These are phyloP conservation scores for Luffa aegyptiaca DNA, from an alignment of 306 rosid genomes.

Conservation along the genomic window DNA sequence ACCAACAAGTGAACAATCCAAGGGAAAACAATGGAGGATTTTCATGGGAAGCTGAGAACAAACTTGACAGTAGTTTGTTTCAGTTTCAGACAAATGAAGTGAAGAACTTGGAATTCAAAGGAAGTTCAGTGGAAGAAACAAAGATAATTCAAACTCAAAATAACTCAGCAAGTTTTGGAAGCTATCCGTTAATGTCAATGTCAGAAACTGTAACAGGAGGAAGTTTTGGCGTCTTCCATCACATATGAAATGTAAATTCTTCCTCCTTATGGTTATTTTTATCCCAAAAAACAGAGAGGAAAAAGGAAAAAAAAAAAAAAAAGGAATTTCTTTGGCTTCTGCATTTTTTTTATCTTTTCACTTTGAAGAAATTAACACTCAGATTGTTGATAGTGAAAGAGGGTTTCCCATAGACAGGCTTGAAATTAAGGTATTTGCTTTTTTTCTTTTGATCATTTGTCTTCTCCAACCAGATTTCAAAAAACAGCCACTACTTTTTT, in stretches of 20 bases:
- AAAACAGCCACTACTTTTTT: background rate
- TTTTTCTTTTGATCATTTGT: background rate
- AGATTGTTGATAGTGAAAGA: slow-evolving; percentile 5
- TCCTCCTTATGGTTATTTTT: background rate
- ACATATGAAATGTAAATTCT: slow-evolving; percentile 7
- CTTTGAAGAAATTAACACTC: background rate
- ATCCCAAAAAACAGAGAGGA: background rate
- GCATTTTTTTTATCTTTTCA: background rate
- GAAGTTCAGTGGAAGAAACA: slow-evolving; percentile 45
- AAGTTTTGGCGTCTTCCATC: background rate
- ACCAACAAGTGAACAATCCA: slow-evolving; percentile 26
- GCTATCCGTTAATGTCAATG: slow-evolving; percentile 7
- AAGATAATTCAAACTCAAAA: slow-evolving; percentile 3
- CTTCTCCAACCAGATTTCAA: background rate
- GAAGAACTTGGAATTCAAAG: slow-evolving; percentile 49
- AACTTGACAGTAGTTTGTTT: slow-evolving; percentile 43
- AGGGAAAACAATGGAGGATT: slow-evolving; percentile 35
- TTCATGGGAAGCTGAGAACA: slow-evolving; percentile 61
- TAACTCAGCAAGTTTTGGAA: slow-evolving; percentile 1
- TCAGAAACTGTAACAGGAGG: background rate
- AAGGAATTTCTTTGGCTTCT: background rate
- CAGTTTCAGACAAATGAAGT: slow-evolving; percentile 46
- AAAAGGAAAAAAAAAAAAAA: background rate
- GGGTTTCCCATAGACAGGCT: background rate
- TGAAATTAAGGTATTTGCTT: background rate